These are phyloP conservation scores for Corrigiola litoralis DNA, from an alignment of 179 eudicot genomes.

Conservation along the genomic window DNA sequence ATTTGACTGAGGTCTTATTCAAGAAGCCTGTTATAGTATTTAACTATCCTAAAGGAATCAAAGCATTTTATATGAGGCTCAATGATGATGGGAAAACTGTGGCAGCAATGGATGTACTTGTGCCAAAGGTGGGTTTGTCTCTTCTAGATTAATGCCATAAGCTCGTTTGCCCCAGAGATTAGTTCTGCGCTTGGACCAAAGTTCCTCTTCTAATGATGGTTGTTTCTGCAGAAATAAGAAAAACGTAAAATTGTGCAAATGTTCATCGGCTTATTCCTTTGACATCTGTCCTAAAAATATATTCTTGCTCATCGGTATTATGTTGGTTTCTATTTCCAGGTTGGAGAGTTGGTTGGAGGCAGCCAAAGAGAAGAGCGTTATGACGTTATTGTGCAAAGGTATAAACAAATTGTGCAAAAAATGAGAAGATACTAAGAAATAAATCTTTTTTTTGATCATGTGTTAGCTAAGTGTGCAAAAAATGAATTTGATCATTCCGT, in stretches of 20 bases:
- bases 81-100: constrained; percentile 88
- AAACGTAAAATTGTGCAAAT: no score
- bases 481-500: no score
- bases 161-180: background rate
- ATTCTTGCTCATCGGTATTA: background rate
- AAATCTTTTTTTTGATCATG: no score
- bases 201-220: background rate
- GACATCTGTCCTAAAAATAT: no score
- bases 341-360: constrained; percentile 95
- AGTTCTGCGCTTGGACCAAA: background rate
- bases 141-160: background rate
- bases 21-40: constrained; percentile 86
- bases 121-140: constrained; percentile 69
- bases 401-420: no score
- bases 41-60: constrained; percentile 94
- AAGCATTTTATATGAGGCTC: constrained; percentile 96
- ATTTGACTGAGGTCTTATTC: constrained; percentile 70
- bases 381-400: constrained; percentile 74
- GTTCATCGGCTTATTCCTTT: no score
- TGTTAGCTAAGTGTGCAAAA: no score
- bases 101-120: constrained; percentile 99
- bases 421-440: background rate
- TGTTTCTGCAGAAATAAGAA: no score
- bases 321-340: constrained; percentile 42
- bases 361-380: constrained; percentile 95